A percentile compares a stretch with the other conserved stretches of the same genome.
Evolutionary conservation across 192 early-diverging fungal species (phyloP).

Genomic region (Podila horticola): DNA sequence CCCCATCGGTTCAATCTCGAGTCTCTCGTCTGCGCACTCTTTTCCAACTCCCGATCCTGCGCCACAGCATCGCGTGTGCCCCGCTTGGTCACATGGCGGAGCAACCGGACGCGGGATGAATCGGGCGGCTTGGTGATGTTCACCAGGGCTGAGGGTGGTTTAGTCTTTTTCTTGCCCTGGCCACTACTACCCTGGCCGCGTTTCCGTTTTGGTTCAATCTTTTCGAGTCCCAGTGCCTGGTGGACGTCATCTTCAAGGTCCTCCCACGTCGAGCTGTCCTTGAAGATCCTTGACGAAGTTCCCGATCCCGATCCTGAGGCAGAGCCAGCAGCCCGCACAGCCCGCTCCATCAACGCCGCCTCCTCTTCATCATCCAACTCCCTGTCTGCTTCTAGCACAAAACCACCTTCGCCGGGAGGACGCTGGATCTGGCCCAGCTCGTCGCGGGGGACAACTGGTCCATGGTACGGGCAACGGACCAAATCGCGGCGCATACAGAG

Average conservation of each 20-base stretch:
- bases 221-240: constrained; percentile 44
- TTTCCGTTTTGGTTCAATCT: constrained; percentile 41
- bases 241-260: constrained; percentile 60
- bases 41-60: constrained; percentile 15
- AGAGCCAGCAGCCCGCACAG: constrained; percentile 5
- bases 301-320: background rate
- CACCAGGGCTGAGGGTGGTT: constrained; percentile 44
- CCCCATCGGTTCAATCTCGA: constrained; percentile 26
- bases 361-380: constrained; percentile 10
- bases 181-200: constrained; percentile 5
- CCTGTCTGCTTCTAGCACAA: constrained; percentile 10
- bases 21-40: constrained; percentile 2
- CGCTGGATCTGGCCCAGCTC: constrained; percentile 56
- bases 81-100: constrained; percentile 33
- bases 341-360: constrained; percentile 9
- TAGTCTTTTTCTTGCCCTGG: constrained; percentile 12
- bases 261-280: constrained; percentile 53
- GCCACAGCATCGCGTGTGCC: constrained; percentile 18
- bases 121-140: constrained; percentile 56
- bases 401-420: constrained; percentile 20
- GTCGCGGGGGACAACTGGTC: constrained; percentile 67
- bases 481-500: constrained; percentile 74
- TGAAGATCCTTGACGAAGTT: background rate
- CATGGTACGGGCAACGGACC: constrained; percentile 75
- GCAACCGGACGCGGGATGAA: constrained; percentile 34